Evolutionary conservation across 2,329 filamentous ascomycete species (phyloP).

Genomic region (Lojkania enalia): DNA sequence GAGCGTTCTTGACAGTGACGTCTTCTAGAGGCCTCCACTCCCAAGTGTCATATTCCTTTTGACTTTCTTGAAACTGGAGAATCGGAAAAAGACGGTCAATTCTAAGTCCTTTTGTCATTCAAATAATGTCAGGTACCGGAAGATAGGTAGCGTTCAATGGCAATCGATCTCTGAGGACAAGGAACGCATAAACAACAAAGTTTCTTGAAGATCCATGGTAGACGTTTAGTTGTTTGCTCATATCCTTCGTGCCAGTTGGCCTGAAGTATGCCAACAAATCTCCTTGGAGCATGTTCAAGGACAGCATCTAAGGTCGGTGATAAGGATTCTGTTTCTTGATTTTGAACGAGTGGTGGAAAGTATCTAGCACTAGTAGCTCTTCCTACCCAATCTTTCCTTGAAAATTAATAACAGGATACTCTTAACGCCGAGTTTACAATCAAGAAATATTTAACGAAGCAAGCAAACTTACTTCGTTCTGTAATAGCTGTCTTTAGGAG

Average conservation of each 20-base stretch:
- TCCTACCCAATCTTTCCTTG: slow-evolving; percentile 17
- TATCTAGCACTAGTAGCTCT: slow-evolving; percentile 13
- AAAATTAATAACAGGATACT: neutral
- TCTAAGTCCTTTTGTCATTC: neutral
- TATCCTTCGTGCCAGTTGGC: slow-evolving; percentile 17
- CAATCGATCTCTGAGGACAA: too few relatives aligned
- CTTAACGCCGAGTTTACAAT: neutral
- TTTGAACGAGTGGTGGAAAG: slow-evolving; percentile 10
- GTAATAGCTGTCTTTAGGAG: slow-evolving; percentile 1
- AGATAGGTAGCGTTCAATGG: slow-evolving; percentile 11
- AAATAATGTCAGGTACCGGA: slow-evolving; percentile 11
- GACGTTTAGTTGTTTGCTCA: too few relatives aligned
- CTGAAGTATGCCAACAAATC: slow-evolving; percentile 18
- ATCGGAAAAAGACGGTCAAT: slow-evolving; percentile 2
- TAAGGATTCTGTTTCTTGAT: slow-evolving; percentile 1
- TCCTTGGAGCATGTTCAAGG: slow-evolving; percentile 1
- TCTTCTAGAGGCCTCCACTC: slow-evolving; percentile 22
- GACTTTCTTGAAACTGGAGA: slow-evolving; percentile 6
- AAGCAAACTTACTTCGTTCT: neutral
- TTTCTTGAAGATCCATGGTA: too few relatives aligned
- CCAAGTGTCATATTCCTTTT: slow-evolving; percentile 2
- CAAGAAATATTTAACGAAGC: neutral
- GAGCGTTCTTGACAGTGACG: slow-evolving; percentile 13
- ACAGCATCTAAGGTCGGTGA: slow-evolving; percentile 11
- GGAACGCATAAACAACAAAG: too few relatives aligned